phyloP scores from a whole-genome alignment of 108 stramenopile species.

The Nannochloropsis granulata region DNA sequence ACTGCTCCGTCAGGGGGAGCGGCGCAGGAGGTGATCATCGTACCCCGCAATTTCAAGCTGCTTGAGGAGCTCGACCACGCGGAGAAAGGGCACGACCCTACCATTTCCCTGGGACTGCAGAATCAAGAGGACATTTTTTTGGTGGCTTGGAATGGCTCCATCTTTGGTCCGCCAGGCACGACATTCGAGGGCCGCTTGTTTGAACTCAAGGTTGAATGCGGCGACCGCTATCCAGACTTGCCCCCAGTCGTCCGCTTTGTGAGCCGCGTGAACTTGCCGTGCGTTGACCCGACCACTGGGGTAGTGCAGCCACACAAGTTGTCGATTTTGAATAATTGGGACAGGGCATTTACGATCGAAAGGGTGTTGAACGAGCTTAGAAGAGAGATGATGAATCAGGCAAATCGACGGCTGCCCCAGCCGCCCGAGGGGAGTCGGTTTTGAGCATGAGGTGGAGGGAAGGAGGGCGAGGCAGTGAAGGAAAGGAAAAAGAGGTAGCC shows the following conservation, averaged over 20 bases:
- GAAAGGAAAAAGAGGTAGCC: not conserved
- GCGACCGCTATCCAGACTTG: conserved; percentile 70
- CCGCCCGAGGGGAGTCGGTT: conserved; percentile 37
- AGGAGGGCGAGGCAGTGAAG: not conserved
- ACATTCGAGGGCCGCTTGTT: conserved; percentile 81
- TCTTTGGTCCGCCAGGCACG: conserved; percentile 82
- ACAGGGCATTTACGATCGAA: conserved; percentile 3
- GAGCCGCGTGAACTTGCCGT: conserved; percentile 78
- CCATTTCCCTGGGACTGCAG: conserved; percentile 80
- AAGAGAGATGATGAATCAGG: conserved; percentile 31
- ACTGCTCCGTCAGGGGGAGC: not conserved
- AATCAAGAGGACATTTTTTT: conserved; percentile 83
- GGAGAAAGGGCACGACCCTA: conserved; percentile 84
- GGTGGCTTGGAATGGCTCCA: conserved; percentile 86
- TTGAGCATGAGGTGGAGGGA: not conserved
- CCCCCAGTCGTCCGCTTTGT: conserved; percentile 77
- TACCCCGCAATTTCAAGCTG: conserved; percentile 96
- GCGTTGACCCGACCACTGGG: conserved; percentile 54
- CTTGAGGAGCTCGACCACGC: conserved; percentile 88
- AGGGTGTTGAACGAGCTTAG: conserved; percentile 33
- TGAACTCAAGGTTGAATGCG: conserved; percentile 69
- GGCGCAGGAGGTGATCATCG: conserved; percentile 51
- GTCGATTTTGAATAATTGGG: conserved; percentile 1
- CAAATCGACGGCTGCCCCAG: conserved; percentile 38
- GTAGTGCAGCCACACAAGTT: conserved; percentile 11